Evolutionary conservation across 2,329 filamentous ascomycete species (phyloP), one percentile per base, ranked within the genome.

Genomic region (Colletotrichum liriopes): DNA sequence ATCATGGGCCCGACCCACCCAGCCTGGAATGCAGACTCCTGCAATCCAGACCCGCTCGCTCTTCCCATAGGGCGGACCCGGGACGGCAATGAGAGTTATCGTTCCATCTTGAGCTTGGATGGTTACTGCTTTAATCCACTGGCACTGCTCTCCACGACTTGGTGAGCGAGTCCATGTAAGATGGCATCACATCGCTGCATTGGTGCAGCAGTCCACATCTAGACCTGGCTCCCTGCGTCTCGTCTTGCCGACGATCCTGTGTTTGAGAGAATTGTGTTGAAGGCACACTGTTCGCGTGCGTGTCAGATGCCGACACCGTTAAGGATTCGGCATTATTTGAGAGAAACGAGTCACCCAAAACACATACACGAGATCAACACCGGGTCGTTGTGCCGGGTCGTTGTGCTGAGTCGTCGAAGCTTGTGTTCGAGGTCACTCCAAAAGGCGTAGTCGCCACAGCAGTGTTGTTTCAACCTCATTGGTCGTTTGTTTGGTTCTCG

Each of bases 11-110:
- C 76, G 76, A 75, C 73, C 73, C 66, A 56, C 74, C 67, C 63
- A 73, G 65, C 67, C 54, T 74, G 74, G 73, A 76, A 76, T 77
- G 76, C 74, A 77, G 73, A 69, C 65, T 74, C 68, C 64, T 80
- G 78, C 78, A 77, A 65, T 70, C 68, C 64, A 65, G 69, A 62
- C 45, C 61, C 74, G 61, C 66, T 55, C 71, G 45, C 67, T 60
- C 35, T 66, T 75, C 70, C 74, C 72, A 77, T 75, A 77, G 78
- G 77, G 64, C 75, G 74, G 72, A 65, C 58, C 68, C 74, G 67
- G 73, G 56, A 66, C 73, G 73, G 65, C 72, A 73, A 65, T 74
- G 71, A 69, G 75, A 78, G 75, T 78, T 76, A 78, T 77, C 51
- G 51, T 29, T 54, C 45, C 43, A 59, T 69, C 65, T 64, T 52